Evolutionary conservation across 371 early-diverging fungal genomes (phyloP).

Genomic region (Sporodiniella umbellata): DNA sequence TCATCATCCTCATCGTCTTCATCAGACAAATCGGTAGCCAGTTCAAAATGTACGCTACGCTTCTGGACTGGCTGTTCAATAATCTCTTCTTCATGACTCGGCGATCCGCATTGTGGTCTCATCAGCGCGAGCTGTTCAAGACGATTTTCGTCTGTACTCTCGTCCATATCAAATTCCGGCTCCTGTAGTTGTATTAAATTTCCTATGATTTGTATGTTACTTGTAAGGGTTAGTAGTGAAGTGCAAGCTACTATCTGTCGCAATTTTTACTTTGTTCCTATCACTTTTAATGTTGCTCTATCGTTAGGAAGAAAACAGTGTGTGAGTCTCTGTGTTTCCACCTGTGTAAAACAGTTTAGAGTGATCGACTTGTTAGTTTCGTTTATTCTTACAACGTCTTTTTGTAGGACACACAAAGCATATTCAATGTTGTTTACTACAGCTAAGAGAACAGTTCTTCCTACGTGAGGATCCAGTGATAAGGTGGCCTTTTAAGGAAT

Average conservation of each 20-base stretch:
- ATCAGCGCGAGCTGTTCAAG: neutral
- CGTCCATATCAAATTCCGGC: neutral
- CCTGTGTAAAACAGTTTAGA: neutral
- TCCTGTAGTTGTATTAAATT: neutral
- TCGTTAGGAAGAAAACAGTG: constrained; percentile 14
- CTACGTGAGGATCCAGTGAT: neutral
- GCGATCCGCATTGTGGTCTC: neutral
- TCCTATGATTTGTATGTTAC: constrained; percentile 2
- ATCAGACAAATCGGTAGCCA: neutral
- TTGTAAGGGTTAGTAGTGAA: no score
- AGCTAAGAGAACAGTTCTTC: constrained; percentile 14
- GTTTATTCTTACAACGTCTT: constrained; percentile 9
- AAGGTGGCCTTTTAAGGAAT: constrained; percentile 4
- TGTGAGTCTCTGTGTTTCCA: constrained; percentile 13
- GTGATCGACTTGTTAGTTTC: neutral
- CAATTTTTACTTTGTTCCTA: constrained; percentile 18
- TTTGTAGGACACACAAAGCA: constrained; percentile 13
- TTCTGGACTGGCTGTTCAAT: neutral
- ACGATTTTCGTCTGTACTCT: neutral
- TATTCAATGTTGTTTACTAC: constrained; percentile 3
- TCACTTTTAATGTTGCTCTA: constrained; percentile 5
- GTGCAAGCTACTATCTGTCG: neutral
- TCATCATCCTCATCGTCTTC: neutral
- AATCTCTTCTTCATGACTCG: neutral
- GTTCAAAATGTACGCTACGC: neutral